phyloP scores from a whole-genome alignment of 306 rosid genomes.

The Cucurbita ficifolia region DNA sequence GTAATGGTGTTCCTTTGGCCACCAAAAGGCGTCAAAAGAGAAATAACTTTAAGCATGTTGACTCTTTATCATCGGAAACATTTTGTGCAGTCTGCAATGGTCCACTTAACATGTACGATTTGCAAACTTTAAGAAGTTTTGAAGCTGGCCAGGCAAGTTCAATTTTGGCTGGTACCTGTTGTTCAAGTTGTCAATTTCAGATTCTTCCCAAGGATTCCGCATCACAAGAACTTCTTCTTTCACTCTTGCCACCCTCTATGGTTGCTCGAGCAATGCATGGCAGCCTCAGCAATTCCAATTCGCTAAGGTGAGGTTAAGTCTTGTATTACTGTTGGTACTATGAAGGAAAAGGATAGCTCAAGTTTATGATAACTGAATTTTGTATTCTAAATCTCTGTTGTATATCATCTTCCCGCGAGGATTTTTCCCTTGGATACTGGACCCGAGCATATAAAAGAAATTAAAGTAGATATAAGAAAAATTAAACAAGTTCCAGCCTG shows the following conservation, averaged over 20 bases:
- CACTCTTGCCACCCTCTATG: conserved; percentile 37
- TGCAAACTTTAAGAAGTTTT: conserved; percentile 23
- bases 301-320: conserved; percentile 42
- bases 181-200: conserved; percentile 78
- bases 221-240: conserved; percentile 30
- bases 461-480: too few relatives aligned
- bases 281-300: conserved; percentile 16
- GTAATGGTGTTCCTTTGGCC: conserved; percentile 53
- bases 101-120: conserved; percentile 63
- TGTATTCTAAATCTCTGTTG: background rate
- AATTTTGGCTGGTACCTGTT: conserved; percentile 32
- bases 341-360: background rate
- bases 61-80: conserved; percentile 64
- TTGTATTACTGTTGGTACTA: background rate
- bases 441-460: background rate
- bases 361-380: background rate
- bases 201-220: conserved; percentile 58
- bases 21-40: conserved; percentile 77
- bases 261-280: conserved; percentile 37
- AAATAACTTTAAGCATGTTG: conserved; percentile 51
- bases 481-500: background rate
- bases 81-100: conserved; percentile 67
- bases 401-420: background rate
- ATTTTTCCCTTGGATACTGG: background rate
- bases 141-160: conserved; percentile 15